These are phyloP conservation scores for Lactarius vividus DNA, from an alignment of 768 basidiomycete species.

Conservation along the genomic window DNA sequence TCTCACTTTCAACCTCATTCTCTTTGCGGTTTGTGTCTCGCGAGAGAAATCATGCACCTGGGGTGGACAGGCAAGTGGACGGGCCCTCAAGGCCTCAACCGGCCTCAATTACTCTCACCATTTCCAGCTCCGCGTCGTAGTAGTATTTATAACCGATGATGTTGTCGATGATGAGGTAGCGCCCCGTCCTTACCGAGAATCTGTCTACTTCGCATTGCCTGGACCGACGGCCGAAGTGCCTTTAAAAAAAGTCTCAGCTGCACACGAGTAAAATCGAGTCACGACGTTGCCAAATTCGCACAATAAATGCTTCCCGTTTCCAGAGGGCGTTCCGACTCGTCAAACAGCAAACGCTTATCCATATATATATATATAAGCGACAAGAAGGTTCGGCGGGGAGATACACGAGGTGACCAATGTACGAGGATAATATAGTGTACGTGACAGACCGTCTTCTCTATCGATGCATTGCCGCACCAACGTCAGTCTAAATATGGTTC, in stretches of 20 bases:
- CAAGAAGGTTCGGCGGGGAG: slow-evolving; percentile 32
- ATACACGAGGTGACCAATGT: background rate
- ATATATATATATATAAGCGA: slow-evolving; percentile 65
- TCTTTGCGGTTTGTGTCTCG: too few relatives aligned
- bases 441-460: background rate
- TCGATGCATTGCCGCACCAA: background rate
- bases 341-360: slow-evolving; percentile 67
- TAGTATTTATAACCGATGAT: slow-evolving; percentile 43
- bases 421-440: too few relatives aligned
- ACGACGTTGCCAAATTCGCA: background rate
- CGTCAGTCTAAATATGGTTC: background rate
- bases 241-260: slow-evolving; percentile 47
- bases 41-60: too few relatives aligned
- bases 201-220: slow-evolving; percentile 51
- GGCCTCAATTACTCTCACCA: too few relatives aligned
- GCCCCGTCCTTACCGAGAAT: slow-evolving; percentile 45
- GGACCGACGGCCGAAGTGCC: slow-evolving; percentile 51
- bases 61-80: too few relatives aligned
- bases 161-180: slow-evolving; percentile 51
- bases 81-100: too few relatives aligned
- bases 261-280: background rate
- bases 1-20: too few relatives aligned
- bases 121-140: too few relatives aligned
- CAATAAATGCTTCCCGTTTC: slow-evolving; percentile 40
- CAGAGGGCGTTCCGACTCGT: slow-evolving; percentile 46